Evolutionary conservation across 805 yeast species (phyloP).

Genomic region (Ogataea siamensis): DNA sequence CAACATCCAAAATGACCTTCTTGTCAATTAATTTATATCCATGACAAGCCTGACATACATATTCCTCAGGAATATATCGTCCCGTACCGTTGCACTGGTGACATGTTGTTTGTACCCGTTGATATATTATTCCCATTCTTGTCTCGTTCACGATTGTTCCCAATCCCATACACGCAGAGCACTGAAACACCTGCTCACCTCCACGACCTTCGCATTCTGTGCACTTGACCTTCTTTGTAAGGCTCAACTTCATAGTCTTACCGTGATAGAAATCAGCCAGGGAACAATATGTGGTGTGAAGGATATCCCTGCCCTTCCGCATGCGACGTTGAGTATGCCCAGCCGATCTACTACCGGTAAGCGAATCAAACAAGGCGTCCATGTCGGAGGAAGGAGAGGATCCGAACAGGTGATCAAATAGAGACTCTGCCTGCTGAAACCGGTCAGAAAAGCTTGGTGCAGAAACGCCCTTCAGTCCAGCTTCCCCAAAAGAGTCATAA

Average conservation of each 20-base stretch:
- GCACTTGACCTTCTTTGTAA: constrained; percentile 52
- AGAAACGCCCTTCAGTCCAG: constrained; percentile 38
- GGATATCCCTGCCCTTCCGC: constrained; percentile 52
- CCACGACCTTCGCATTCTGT: constrained; percentile 52
- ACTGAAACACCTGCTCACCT: constrained; percentile 34
- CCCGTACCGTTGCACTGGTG: constrained; percentile 45
- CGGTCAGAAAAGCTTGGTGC: background rate
- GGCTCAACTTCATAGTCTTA: constrained; percentile 50
- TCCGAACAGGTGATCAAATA: constrained; percentile 10
- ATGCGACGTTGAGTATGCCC: constrained; percentile 4
- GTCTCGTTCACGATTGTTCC: constrained; percentile 41
- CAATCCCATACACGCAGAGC: constrained; percentile 41
- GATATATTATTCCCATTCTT: constrained; percentile 45
- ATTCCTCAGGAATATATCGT: constrained; percentile 29
- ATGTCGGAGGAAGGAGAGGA: constrained; percentile 1
- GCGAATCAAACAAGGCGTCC: constrained; percentile 4
- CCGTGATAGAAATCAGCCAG: constrained; percentile 60
- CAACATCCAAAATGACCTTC: constrained; percentile 49
- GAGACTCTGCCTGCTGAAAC: constrained; percentile 7
- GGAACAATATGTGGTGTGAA: constrained; percentile 51
- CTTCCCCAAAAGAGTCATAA: constrained; percentile 89
- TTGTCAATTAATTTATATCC: constrained; percentile 47
- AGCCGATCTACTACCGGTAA: background rate
- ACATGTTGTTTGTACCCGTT: constrained; percentile 44
- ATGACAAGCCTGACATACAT: constrained; percentile 41